A percentile compares a stretch with the other conserved stretches of the same genome.
Conservation (phyloP, 352 stramenopile species). For the Phytophthora uliginosa region DNA sequence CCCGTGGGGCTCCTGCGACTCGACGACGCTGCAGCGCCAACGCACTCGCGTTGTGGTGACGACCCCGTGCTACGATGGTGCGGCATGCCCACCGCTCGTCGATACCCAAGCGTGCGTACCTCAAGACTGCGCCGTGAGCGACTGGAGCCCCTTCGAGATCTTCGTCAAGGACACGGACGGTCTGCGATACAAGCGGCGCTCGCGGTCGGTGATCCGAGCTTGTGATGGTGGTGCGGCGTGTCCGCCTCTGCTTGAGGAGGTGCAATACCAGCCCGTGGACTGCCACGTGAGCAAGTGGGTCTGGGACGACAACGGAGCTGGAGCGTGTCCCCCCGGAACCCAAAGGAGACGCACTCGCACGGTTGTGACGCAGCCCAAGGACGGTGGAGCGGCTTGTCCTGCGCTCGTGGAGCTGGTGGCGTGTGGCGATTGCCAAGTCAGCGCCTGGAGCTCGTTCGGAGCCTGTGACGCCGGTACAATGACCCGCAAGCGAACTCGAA, state of each 20-base stretch:
- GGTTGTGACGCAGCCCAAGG: constrained; percentile 33
- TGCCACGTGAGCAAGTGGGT: constrained; percentile 67
- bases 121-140: constrained; percentile 57
- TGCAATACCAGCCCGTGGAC: constrained; percentile 63
- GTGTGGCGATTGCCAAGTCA: constrained; percentile 67
- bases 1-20: constrained; percentile 43
- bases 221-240: constrained; percentile 56
- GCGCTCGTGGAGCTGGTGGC: constrained; percentile 41
- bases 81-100: constrained; percentile 42
- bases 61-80: constrained; percentile 44
- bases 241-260: constrained; percentile 54
- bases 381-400: constrained; percentile 44
- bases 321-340: constrained; percentile 40
- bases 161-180: constrained; percentile 51
- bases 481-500: constrained; percentile 58
- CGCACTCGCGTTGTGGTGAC: constrained; percentile 40
- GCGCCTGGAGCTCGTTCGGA: constrained; percentile 55
- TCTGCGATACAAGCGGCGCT: constrained; percentile 53
- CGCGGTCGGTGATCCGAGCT: constrained; percentile 39
- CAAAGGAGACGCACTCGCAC: constrained; percentile 40
- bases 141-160: constrained; percentile 61
- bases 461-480: constrained; percentile 40
- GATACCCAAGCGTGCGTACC: constrained; percentile 54
- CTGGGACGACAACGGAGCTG: constrained; percentile 55
- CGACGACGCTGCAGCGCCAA: constrained; percentile 41